phyloP scores from a whole-genome alignment of 2,329 filamentous ascomycete species.

The Fusarium pseudoanthophilum region DNA sequence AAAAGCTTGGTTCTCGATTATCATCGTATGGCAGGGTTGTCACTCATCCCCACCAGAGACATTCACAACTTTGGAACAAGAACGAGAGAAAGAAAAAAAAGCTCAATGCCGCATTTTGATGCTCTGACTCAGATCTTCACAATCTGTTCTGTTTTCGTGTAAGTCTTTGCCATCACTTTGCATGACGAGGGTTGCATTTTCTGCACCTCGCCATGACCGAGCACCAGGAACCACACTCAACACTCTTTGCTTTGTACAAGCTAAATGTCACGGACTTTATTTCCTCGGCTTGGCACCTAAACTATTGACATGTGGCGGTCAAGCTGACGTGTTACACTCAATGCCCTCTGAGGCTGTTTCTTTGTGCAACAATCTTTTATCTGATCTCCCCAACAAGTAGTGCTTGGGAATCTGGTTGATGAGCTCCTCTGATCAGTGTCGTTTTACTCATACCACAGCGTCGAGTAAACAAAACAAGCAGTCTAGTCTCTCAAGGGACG shows the following conservation, averaged over 20 bases:
- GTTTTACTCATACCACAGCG: conserved; percentile 6
- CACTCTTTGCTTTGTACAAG: conserved; percentile 10
- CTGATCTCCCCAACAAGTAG: neutral
- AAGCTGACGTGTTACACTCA: conserved; percentile 31
- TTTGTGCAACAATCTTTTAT: conserved; percentile 15
- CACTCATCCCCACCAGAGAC: conserved; percentile 15
- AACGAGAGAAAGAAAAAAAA: neutral
- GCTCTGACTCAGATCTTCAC: conserved; percentile 2
- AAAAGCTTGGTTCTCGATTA: conserved; percentile 34
- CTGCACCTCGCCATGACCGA: conserved; percentile 9
- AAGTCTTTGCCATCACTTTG: conserved; percentile 1
- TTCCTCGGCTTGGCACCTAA: conserved; percentile 11
- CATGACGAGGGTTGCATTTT: conserved; percentile 12
- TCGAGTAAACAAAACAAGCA: conserved; percentile 6
- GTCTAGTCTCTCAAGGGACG: conserved; percentile 13
- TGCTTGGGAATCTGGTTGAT: neutral
- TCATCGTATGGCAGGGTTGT: conserved; percentile 13
- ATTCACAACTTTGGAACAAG: conserved; percentile 9
- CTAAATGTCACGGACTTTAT: conserved; percentile 6
- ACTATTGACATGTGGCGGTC: conserved; percentile 29
- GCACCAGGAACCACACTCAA: neutral
- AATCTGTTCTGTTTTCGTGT: conserved; percentile 2
- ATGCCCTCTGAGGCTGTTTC: conserved; percentile 7
- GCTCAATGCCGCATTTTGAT: conserved; percentile 7
- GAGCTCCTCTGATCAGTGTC: neutral